Conservation (phyloP, 768 basidiomycete genomes). For the Grammothele lineata region DNA sequence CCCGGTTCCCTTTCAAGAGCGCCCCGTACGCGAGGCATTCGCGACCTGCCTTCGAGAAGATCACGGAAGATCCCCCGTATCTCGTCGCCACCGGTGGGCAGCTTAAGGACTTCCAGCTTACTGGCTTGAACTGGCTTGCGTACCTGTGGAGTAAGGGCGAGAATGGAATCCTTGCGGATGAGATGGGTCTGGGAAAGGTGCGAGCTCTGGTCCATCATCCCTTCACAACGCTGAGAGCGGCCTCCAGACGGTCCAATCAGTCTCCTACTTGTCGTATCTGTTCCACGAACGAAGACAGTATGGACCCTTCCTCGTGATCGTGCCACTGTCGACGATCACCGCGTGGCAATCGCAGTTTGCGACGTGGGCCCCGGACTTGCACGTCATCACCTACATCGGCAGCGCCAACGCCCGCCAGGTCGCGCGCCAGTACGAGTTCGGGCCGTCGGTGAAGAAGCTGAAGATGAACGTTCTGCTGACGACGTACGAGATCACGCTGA, state of each 20-base stretch:
- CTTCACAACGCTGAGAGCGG: too few species aligned
- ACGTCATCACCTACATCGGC: slow-evolving; percentile 96
- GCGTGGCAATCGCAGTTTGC: slow-evolving; percentile 97
- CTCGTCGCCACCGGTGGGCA: slow-evolving; percentile 72
- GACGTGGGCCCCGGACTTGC: slow-evolving; percentile 93
- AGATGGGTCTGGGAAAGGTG: slow-evolving; percentile 99
- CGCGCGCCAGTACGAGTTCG: slow-evolving; percentile 91
- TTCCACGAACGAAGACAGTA: slow-evolving; percentile 91
- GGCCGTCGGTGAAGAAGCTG: slow-evolving; percentile 78
- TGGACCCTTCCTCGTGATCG: slow-evolving; percentile 96
- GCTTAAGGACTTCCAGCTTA: slow-evolving; percentile 97
- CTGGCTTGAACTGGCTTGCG: slow-evolving; percentile 97
- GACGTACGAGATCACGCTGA: slow-evolving; percentile 92
- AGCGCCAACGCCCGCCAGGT: slow-evolving; percentile 83
- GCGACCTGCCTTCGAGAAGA: slow-evolving; percentile 79
- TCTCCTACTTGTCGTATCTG: slow-evolving; percentile 90
- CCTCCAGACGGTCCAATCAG: slow-evolving; percentile 87
- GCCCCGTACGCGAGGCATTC: slow-evolving; percentile 55
- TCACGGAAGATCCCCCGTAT: slow-evolving; percentile 86
- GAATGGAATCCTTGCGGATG: slow-evolving; percentile 96
- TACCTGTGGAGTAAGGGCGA: slow-evolving; percentile 93
- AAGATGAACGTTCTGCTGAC: slow-evolving; percentile 97
- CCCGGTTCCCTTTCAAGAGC: slow-evolving; percentile 85
- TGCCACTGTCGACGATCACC: slow-evolving; percentile 95
- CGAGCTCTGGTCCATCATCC: neutral